These are phyloP conservation scores for Cercospora zeina DNA, from an alignment of 2,329 filamentous ascomycete genomes.

Conservation along the genomic window DNA sequence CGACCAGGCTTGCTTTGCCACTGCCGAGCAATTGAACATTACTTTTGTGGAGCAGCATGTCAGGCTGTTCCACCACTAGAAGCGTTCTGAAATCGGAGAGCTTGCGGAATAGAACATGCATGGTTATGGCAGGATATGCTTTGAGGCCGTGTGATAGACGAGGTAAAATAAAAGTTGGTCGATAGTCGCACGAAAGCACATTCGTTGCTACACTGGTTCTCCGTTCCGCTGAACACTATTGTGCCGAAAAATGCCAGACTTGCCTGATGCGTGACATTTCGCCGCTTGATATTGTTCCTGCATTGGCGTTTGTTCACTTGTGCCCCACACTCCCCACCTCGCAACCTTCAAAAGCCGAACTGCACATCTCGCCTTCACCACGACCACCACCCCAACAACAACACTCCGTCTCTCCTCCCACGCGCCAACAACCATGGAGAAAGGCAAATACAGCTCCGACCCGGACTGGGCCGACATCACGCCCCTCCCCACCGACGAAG, in stretches of 20 bases:
- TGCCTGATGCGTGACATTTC: conserved; percentile 8
- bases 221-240: background rate
- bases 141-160: conserved; percentile 6
- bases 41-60: conserved; percentile 94
- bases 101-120: background rate
- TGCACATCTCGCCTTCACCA: background rate
- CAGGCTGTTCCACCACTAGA: conserved; percentile 90
- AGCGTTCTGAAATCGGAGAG: background rate
- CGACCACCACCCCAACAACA: conserved; percentile 3
- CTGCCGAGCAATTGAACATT: conserved; percentile 86
- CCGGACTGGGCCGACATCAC: conserved; percentile 80
- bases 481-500: conserved; percentile 81
- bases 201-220: background rate
- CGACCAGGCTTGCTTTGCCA: conserved; percentile 77
- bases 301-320: conserved; percentile 19
- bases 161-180: background rate
- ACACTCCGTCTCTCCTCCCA: background rate
- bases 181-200: background rate
- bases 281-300: conserved; percentile 25
- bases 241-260: background rate
- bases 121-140: conserved; percentile 11
- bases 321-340: conserved; percentile 19
- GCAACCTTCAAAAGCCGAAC: background rate
- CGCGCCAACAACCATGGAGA: conserved; percentile 25
- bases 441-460: conserved; percentile 61